A percentile compares a stretch with the other conserved stretches of the same genome.
Evolutionary conservation across 2,329 filamentous ascomycete species (phyloP).

Genomic region (Xylariales sp.): DNA sequence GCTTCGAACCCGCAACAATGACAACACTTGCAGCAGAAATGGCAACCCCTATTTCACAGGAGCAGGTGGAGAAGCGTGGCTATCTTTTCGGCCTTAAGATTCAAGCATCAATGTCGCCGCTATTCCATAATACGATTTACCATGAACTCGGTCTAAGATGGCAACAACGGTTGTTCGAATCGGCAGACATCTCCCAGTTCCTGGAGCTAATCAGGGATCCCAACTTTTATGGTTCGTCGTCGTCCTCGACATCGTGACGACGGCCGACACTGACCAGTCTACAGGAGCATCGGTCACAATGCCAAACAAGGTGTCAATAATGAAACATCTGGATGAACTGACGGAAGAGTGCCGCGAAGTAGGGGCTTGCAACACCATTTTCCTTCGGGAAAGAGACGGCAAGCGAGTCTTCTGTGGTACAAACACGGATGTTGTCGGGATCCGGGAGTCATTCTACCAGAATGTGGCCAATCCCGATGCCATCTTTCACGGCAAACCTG

Average conservation of each 20-base stretch:
- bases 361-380: slow-evolving; percentile 77
- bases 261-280: too few species aligned
- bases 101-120: slow-evolving; percentile 49
- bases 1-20: neutral
- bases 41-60: neutral
- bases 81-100: slow-evolving; percentile 57
- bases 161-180: slow-evolving; percentile 49
- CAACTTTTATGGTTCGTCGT: slow-evolving; percentile 62
- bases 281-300: slow-evolving; percentile 70
- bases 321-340: slow-evolving; percentile 67
- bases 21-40: neutral
- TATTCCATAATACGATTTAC: slow-evolving; percentile 51
- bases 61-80: slow-evolving; percentile 40
- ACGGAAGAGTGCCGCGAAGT: slow-evolving; percentile 69
- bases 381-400: slow-evolving; percentile 48
- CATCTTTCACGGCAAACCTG: slow-evolving; percentile 55
- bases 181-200: slow-evolving; percentile 43
- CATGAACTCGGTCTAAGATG: slow-evolving; percentile 44
- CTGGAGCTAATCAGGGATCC: slow-evolving; percentile 49
- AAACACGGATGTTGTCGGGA: slow-evolving; percentile 77
- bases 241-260: too few species aligned
- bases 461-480: slow-evolving; percentile 43
- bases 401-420: slow-evolving; percentile 60
- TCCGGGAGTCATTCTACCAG: slow-evolving; percentile 65
- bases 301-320: slow-evolving; percentile 77